These are phyloP conservation scores for Ustilago loliicola DNA, from an alignment of 1,284 basidiomycete species.

Conservation along the genomic window DNA sequence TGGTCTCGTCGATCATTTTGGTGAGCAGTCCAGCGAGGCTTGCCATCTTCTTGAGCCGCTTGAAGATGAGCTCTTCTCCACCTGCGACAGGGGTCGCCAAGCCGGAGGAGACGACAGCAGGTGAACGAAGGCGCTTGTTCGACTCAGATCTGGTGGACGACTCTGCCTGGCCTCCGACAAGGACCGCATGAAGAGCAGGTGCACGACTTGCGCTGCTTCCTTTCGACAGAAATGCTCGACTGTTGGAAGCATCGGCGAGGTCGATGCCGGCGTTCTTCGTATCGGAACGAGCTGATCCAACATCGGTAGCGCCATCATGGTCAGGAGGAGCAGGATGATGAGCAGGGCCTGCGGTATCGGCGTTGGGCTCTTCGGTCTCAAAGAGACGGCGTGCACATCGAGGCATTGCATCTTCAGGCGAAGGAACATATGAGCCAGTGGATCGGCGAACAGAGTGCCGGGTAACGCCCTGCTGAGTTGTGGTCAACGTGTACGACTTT, in stretches of 20 bases:
- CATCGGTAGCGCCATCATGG: slow-evolving; percentile 19
- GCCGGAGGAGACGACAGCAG: not conserved
- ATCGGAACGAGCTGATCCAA: slow-evolving; percentile 32
- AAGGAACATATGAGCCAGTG: slow-evolving; percentile 22
- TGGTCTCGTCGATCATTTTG: slow-evolving; percentile 51
- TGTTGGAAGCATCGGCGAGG: not conserved
- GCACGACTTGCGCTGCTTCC: not conserved
- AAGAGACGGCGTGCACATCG: slow-evolving; percentile 39
- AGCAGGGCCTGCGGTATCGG: not conserved
- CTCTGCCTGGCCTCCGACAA: slow-evolving; percentile 10
- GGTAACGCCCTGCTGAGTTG: slow-evolving; percentile 1
- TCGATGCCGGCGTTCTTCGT: slow-evolving; percentile 31
- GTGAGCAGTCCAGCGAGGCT: slow-evolving; percentile 38
- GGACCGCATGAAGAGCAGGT: slow-evolving; percentile 15
- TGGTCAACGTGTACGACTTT: slow-evolving; percentile 32
- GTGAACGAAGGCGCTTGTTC: slow-evolving; percentile 5
- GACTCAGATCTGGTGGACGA: not conserved
- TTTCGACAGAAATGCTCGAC: not conserved
- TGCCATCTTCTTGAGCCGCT: slow-evolving; percentile 42
- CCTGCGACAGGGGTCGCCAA: not conserved
- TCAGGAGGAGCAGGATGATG: not conserved
- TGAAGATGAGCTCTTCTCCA: slow-evolving; percentile 28
- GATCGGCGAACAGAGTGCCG: slow-evolving; percentile 23
- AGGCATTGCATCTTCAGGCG: slow-evolving; percentile 17
- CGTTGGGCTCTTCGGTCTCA: not conserved